Conservation (phyloP, 1,284 basidiomycete genomes). For the Malassezia caprae region DNA sequence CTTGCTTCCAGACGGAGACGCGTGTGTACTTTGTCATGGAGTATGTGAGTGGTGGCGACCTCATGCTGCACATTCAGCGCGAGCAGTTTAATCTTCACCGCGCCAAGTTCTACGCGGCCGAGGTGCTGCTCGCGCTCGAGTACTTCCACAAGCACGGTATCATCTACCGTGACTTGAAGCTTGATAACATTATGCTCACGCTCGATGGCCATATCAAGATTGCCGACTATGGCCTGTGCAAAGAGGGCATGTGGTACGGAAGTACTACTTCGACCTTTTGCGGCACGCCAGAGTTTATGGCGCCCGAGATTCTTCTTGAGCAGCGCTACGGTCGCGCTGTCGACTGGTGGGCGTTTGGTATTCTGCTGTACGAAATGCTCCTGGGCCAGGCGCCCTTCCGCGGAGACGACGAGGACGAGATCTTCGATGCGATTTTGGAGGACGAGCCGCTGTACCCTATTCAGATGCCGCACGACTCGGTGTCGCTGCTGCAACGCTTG, state of each 20-base stretch:
- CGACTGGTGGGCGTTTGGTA: constrained; percentile 99
- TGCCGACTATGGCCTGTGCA: constrained; percentile 96
- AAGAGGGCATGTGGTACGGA: constrained; percentile 97
- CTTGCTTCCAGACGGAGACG: constrained; percentile 99
- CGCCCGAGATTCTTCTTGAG: constrained; percentile 96
- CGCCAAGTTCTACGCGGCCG: constrained; percentile 98
- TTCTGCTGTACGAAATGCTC: constrained; percentile 97
- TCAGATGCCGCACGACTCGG: constrained; percentile 97
- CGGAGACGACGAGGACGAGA: constrained; percentile 98
- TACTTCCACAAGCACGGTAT: constrained; percentile 98
- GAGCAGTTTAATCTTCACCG: constrained; percentile 68
- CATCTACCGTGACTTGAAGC: constrained; percentile 75
- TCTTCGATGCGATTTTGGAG: constrained; percentile 96
- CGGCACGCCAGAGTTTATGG: constrained; percentile 99
- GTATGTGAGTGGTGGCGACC: constrained; percentile 63
- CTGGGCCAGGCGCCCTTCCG: constrained; percentile 97
- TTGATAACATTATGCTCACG: constrained; percentile 95
- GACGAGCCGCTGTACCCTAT: constrained; percentile 98
- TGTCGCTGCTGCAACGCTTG: constrained; percentile 84
- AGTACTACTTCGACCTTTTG: constrained; percentile 98
- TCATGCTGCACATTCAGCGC: constrained; percentile 72
- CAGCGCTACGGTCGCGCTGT: constrained; percentile 96
- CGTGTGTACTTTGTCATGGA: constrained; percentile 80
- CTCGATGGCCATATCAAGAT: constrained; percentile 97
- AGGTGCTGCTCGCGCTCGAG: constrained; percentile 88